Evolutionary conservation across 2,329 filamentous ascomycete genomes (phyloP), one percentile per base, ranked within the genome.

Genomic region (Ophiostoma ips): DNA sequence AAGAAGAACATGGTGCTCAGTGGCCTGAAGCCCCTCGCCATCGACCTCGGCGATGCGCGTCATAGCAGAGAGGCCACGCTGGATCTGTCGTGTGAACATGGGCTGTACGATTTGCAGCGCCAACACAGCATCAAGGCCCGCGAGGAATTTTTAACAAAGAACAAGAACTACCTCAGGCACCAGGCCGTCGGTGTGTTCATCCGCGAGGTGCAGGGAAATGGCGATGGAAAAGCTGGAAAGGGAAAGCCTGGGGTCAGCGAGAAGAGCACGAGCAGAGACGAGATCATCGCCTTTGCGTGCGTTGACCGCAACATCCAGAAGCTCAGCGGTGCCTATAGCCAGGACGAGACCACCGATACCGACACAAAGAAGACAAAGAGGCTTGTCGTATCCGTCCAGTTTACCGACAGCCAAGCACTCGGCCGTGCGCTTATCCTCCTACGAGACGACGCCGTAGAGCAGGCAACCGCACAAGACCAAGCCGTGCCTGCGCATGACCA

Each of bases 161-260:
- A 73, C 28, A 68, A 61, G 0, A 66, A 64, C 1, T 68, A 80
- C 21, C 61, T 86, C 1, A 75, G 72, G 13, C 77, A 84, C 47
- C 67, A 75, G 16, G 72, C 75, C 0, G 73, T 85, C 46, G 81
- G 78, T 0, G 83, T 75, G 18, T 58, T 87, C 1, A 64, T 78
- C 68, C 0, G 64, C 66, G 1, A 62, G 34, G 33, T 28, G 21
- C 45, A 21, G 8, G n/a, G n/a, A n/a, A n/a, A n/a, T n/a, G n/a
- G n/a, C n/a, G 8, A 15, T 33, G 11, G 24, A 5, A 45, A 11
- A 10, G 36, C 10, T 21, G 7, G 18, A 9, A 15, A 24, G 19
- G 37, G 7, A 15, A 40, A 15, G 11, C 15, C 13, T 8, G 6
- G 10, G 15, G 30, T 10, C 16, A 3, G 11, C 3, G 33, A 11